phyloP scores from a whole-genome alignment of 164 flowering plant species.

The Vitis riparia region DNA sequence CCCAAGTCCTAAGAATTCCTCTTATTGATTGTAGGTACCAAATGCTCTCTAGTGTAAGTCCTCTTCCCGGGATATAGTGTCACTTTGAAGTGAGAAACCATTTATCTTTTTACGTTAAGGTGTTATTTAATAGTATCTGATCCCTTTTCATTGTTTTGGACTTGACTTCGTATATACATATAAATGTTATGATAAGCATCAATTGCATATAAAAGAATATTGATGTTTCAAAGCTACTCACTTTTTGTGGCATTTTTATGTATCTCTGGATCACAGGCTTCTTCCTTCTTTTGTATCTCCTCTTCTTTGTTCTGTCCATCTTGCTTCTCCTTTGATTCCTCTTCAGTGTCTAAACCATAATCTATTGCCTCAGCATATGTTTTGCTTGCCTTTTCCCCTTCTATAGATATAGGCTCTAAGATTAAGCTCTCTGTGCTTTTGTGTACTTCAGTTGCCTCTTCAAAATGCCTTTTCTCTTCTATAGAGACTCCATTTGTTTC shows the following conservation, averaged over 20 bases:
- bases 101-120: background rate
- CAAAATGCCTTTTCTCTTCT: constrained; percentile 12
- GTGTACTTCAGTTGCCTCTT: background rate
- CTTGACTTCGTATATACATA: too few relatives aligned
- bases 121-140: too few relatives aligned
- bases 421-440: constrained; percentile 6
- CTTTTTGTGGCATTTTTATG: constrained; percentile 1
- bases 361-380: background rate
- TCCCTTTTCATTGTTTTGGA: too few relatives aligned
- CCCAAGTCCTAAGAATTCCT: background rate
- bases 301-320: background rate
- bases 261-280: background rate
- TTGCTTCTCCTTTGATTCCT: background rate
- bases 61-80: background rate
- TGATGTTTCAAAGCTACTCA: background rate
- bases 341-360: background rate
- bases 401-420: constrained; percentile 10
- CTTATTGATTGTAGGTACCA: background rate
- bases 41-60: background rate
- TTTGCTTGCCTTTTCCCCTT: constrained; percentile 7
- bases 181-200: too few relatives aligned
- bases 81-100: background rate
- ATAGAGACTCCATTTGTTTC: constrained; percentile 10
- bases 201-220: background rate
- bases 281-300: constrained; percentile 5